Evolutionary conservation across 2,329 filamentous ascomycete genomes (phyloP), one percentile per base, ranked within the genome.

Genomic region (Dryadomyces quercus-mongolicae): DNA sequence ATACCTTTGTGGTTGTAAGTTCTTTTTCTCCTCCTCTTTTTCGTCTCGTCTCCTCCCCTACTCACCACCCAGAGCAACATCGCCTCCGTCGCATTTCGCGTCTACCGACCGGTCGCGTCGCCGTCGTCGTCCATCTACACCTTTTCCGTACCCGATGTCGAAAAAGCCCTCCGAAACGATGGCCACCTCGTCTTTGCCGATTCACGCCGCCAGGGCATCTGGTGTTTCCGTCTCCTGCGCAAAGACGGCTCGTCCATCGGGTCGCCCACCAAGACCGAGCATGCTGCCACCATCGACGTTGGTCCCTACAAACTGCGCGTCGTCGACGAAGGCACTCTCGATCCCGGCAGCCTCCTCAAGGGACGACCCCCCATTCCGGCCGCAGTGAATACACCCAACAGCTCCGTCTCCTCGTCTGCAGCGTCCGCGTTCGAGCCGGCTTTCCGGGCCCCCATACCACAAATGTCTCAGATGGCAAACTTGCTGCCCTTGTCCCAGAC

Each of bases 1-100:
- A 82, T 68, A 74, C 73, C 57, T 68, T 82, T 62, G 69, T 79
- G 63, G 72, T 81, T 70, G 79, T 82, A 60, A 62, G 76, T 70
- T 40, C 44, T 45, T 34, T 46, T 9, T 47, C 51, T 13, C 44
- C 25, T 20, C n/a, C 22, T 12, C 21, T 48, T 9, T 43, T 38
- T 25, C 9, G 18, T 31, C 13, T 40, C 16, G 4, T 25, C 18
- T 31, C 16, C 31, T 21, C 38, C 36, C 38, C 20, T 21, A 1
- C 43, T 51, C 6, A 40, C 31, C 2, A 18, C 22, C 2, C 59
- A 82, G 78, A 78, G 74, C 67, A 78, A 80, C 63, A 75, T 82
- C 61, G 71, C 75, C 49, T 76, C 73, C 52, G 67, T 82, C 61
- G 66, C 65, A 56, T 82, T 75, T 65, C 75, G 74, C 60, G 70